Conservation (phyloP, 2,329 filamentous ascomycete genomes). For the Exophiala xenobiotica region DNA sequence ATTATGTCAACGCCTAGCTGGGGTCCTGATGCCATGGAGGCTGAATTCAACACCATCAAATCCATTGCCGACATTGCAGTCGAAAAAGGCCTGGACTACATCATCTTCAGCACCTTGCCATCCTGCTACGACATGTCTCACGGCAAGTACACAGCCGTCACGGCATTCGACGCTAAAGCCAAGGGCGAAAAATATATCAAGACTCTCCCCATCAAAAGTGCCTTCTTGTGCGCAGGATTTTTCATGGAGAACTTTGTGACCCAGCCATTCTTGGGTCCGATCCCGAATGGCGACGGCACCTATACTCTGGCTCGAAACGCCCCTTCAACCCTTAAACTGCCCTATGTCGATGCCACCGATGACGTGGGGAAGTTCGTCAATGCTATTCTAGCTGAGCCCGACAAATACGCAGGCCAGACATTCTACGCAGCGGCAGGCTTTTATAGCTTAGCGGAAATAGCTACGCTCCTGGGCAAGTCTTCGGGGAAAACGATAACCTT, state of each 20-base stretch:
- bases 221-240: slow-evolving; percentile 54
- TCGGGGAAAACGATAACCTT: slow-evolving; percentile 40
- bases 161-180: slow-evolving; percentile 60
- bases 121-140: slow-evolving; percentile 25
- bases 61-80: slow-evolving; percentile 35
- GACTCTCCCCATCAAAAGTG: slow-evolving; percentile 46
- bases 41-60: slow-evolving; percentile 35
- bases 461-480: slow-evolving; percentile 36
- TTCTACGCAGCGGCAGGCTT: slow-evolving; percentile 37
- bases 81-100: slow-evolving; percentile 30
- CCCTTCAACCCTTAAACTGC: neutral
- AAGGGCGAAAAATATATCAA: slow-evolving; percentile 56
- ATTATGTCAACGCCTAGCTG: slow-evolving; percentile 42
- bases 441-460: slow-evolving; percentile 36
- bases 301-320: neutral
- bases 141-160: slow-evolving; percentile 30
- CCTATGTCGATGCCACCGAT: slow-evolving; percentile 35
- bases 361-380: slow-evolving; percentile 40
- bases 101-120: slow-evolving; percentile 35
- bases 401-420: slow-evolving; percentile 28
- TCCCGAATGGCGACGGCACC: slow-evolving; percentile 21
- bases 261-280: slow-evolving; percentile 25
- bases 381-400: slow-evolving; percentile 39
- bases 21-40: slow-evolving; percentile 41
- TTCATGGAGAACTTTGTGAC: slow-evolving; percentile 55